Evolutionary conservation across 2,329 filamentous ascomycete genomes (phyloP).

Genomic region (Colletotrichum costaricense): DNA sequence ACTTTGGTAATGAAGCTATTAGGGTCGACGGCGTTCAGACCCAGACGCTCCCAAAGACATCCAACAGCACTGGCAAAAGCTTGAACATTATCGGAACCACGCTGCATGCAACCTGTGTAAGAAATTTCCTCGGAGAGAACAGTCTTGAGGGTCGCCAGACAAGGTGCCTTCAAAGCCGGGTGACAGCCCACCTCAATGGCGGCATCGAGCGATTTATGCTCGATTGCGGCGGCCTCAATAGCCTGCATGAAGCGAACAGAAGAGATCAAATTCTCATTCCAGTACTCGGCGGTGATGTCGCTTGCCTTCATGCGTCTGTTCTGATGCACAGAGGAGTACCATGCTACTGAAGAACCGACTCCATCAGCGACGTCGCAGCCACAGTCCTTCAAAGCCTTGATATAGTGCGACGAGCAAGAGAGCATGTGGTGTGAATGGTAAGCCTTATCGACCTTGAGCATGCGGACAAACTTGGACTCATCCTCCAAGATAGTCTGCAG

Average conservation of each 20-base stretch:
- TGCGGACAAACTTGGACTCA: constrained; percentile 40
- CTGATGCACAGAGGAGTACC: not conserved
- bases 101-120: constrained; percentile 38
- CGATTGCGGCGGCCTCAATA: constrained; percentile 26
- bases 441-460: constrained; percentile 43
- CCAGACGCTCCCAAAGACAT: not conserved
- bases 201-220: constrained; percentile 15
- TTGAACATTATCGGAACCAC: constrained; percentile 38
- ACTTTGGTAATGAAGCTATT: constrained; percentile 6
- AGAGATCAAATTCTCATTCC: not conserved
- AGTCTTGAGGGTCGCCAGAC: constrained; percentile 25
- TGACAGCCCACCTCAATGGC: constrained; percentile 48
- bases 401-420: not conserved
- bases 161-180: constrained; percentile 52
- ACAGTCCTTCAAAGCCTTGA: not conserved
- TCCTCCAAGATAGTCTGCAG: constrained; percentile 37
- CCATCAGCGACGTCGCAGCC: not conserved
- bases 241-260: constrained; percentile 38
- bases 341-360: not conserved
- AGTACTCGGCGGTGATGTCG: not conserved
- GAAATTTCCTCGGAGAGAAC: constrained; percentile 34
- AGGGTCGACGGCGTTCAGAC: not conserved
- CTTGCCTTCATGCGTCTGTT: not conserved
- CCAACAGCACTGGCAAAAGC: constrained; percentile 27
- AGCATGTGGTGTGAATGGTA: constrained; percentile 39